Conservation (phyloP, 2,329 filamentous ascomycete genomes). For the Pyricularia pennisetigena region DNA sequence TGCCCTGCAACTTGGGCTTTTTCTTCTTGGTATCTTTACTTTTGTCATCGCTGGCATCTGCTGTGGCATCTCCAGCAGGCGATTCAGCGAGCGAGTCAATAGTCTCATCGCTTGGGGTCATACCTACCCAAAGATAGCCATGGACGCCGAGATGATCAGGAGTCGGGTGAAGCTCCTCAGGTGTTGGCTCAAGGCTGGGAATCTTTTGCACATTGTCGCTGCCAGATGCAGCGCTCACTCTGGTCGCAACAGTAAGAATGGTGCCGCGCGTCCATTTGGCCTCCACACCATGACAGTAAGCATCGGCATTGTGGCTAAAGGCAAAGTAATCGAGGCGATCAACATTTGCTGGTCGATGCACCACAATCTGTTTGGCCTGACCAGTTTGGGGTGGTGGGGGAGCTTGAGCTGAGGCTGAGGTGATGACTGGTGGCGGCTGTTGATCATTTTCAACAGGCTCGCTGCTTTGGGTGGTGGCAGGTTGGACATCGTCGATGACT, state of each 20-base stretch:
- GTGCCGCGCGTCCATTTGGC: not conserved
- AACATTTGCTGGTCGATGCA: not conserved
- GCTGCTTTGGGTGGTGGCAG: not conserved
- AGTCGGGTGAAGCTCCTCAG: not conserved
- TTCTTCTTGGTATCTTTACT: slow-evolving; percentile 19
- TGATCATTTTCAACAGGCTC: not conserved
- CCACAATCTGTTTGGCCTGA: not conserved
- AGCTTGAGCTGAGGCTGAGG: not conserved
- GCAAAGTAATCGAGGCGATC: not conserved
- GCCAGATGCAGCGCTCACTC: not conserved
- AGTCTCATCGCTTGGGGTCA: not conserved
- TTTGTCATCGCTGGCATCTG: not conserved
- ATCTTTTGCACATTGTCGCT: not conserved
- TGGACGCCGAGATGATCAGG: not conserved
- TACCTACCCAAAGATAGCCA: slow-evolving; percentile 3
- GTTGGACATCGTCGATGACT: not conserved
- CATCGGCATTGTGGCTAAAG: not conserved
- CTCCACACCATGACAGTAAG: not conserved
- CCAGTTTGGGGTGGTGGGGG: not conserved
- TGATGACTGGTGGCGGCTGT: not conserved
- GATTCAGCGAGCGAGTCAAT: not conserved
- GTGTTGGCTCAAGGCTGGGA: not conserved
- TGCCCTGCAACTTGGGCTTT: slow-evolving; percentile 10
- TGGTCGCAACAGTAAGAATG: not conserved
- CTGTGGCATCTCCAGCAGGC: not conserved